These are phyloP conservation scores for Quercus tomentella DNA, from an alignment of 331 rosid genomes.

Conservation along the genomic window DNA sequence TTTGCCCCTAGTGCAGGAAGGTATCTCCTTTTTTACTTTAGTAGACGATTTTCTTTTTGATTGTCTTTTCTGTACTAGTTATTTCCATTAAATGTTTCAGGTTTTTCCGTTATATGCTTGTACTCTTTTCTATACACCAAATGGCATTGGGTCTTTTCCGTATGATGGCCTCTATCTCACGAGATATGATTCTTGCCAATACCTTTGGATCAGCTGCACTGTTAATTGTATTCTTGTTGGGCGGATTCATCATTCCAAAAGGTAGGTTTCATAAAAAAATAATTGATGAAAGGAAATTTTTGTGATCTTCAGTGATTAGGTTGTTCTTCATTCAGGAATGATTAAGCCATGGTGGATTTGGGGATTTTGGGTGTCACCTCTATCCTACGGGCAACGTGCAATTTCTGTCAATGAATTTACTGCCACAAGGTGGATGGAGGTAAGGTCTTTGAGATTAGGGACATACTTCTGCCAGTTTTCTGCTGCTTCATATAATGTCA, in stretches of 20 bases:
- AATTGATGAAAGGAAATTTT: background rate
- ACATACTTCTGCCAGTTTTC: background rate
- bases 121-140: slow-evolving; percentile 75
- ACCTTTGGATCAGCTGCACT: slow-evolving; percentile 86
- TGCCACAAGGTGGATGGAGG: slow-evolving; percentile 77
- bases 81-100: slow-evolving; percentile 30
- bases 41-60: background rate
- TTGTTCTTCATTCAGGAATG: slow-evolving; percentile 43
- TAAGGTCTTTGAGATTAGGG: slow-evolving; percentile 20
- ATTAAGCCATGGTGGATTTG: slow-evolving; percentile 85
- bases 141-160: slow-evolving; percentile 94
- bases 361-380: slow-evolving; percentile 89
- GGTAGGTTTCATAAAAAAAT: slow-evolving; percentile 31
- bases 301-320: slow-evolving; percentile 6
- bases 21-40: slow-evolving; percentile 22
- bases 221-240: slow-evolving; percentile 55
- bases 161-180: slow-evolving; percentile 67
- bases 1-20: slow-evolving; percentile 74
- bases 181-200: slow-evolving; percentile 85
- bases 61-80: background rate
- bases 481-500: background rate
- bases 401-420: slow-evolving; percentile 74
- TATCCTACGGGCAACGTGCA: slow-evolving; percentile 74
- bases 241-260: slow-evolving; percentile 89
- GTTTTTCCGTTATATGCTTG: slow-evolving; percentile 78